Evolutionary conservation across 495 filamentous ascomycete genomes (phyloP).

Genomic region (Xylaria nigripes): DNA sequence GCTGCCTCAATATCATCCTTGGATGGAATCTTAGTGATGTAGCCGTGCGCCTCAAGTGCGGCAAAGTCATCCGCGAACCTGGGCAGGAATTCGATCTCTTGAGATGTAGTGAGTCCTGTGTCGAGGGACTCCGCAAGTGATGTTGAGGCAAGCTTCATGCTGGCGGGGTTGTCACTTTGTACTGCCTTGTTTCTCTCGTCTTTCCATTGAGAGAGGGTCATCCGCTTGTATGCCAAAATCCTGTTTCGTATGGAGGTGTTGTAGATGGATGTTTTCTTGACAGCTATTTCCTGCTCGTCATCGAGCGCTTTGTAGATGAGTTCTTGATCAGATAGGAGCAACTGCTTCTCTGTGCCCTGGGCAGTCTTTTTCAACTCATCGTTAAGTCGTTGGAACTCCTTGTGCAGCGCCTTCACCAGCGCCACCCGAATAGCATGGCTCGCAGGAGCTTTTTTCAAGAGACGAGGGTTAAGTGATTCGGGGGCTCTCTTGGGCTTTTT

Average conservation of each 20-base stretch:
- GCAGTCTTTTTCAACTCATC: conserved; percentile 49
- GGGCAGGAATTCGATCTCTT: conserved; percentile 60
- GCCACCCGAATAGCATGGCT: conserved; percentile 56
- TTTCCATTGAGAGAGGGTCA: conserved; percentile 60
- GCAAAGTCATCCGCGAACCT: conserved; percentile 52
- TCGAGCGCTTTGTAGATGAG: conserved; percentile 73
- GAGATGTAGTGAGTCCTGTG: conserved; percentile 56
- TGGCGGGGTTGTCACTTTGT: conserved; percentile 13
- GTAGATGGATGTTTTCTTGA: conserved; percentile 60
- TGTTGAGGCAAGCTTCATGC: conserved; percentile 17
- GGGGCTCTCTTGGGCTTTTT: conserved; percentile 17
- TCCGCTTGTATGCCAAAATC: conserved; percentile 65
- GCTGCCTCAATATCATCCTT: conserved; percentile 45
- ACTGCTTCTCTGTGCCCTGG: conserved; percentile 28
- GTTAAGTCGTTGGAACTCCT: conserved; percentile 65
- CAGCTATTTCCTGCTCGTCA: conserved; percentile 72
- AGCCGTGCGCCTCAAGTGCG: conserved; percentile 58
- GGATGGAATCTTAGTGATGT: conserved; percentile 58
- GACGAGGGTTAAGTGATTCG: conserved; percentile 71
- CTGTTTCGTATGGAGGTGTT: conserved; percentile 70
- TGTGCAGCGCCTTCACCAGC: conserved; percentile 65
- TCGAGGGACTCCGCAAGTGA: conserved; percentile 40
- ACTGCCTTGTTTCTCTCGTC: conserved; percentile 28
- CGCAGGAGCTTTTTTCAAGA: conserved; percentile 63
- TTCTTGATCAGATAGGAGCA: conserved; percentile 58